Evolutionary conservation across 2,329 filamentous ascomycete species (phyloP), one percentile per base, ranked within the genome.

Genomic region (Ophiostoma populinum): DNA sequence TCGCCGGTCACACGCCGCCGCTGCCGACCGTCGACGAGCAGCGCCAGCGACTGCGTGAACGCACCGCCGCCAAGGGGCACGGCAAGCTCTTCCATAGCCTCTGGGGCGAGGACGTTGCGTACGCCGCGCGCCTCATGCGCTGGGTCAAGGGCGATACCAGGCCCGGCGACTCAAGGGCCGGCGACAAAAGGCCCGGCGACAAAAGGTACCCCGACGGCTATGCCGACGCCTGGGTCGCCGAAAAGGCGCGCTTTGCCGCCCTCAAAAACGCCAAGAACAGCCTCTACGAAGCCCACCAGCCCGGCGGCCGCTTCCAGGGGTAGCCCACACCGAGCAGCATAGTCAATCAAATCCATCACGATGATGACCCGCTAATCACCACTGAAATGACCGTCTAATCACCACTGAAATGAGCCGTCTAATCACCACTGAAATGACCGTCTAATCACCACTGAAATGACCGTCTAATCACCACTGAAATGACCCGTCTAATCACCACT

Each of bases 11-110:
- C 21, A 61, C 60, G 0, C 18, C 18, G 10, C 41, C 45, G 2
- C 47, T 77, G 15, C 71, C 73, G 0, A 40, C 48, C 0, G 34
- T 50, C 21, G 51, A 55, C 2, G 51, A 43, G 0, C 70, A 57
- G 55, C 49, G 46, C 22, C 41, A 34, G 9, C 53, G 54, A 41
- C 56, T 55, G 22, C 44, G 38, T 25, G 43, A 43, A 20, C 47
- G 54, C 39, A 51, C 43, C 42, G 41, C 28, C 38, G 39, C 49
- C 41, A 41, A 49, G 42, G 43, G 53, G 34, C 43, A 53, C 36
- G 50, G 56, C 36, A 46, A 58, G 42, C 40, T 49, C 43, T 53
- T 60, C 29, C 53, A 61, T 44, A 52, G 56, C 16, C 40, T 60
- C 40, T 28, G 35, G 12, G 44, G 42, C 11, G 28, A 38, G 6